phyloP scores from a whole-genome alignment of 495 filamentous ascomycete genomes.

The Aspergillus hancockii region DNA sequence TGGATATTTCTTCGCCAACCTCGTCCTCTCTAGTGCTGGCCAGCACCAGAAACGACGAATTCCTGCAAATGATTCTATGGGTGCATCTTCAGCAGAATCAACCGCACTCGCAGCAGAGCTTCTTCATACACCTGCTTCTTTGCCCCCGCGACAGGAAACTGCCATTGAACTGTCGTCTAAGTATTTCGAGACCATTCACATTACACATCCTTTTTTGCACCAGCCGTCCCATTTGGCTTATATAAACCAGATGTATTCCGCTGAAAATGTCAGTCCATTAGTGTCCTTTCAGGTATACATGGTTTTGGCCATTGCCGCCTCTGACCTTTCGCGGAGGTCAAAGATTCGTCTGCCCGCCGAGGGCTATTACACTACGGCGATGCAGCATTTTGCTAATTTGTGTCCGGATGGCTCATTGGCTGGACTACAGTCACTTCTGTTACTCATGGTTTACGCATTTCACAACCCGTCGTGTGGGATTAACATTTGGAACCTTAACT shows the following conservation, averaged over 20 bases:
- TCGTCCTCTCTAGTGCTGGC: constrained; percentile 40
- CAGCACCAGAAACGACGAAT: constrained; percentile 21
- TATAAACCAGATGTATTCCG: constrained; percentile 33
- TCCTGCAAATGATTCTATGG: background rate
- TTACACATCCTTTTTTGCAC: constrained; percentile 47
- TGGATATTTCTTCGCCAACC: constrained; percentile 45
- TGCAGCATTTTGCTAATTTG: constrained; percentile 37
- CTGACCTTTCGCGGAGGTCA: constrained; percentile 41
- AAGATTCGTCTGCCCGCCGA: constrained; percentile 44
- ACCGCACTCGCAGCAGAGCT: constrained; percentile 30
- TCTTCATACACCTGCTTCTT: constrained; percentile 34
- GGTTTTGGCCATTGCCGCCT: constrained; percentile 46
- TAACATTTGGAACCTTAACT: constrained; percentile 51
- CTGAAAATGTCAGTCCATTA: constrained; percentile 19
- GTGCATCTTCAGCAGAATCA: constrained; percentile 8
- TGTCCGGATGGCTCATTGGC: constrained; percentile 40
- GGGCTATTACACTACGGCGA: constrained; percentile 46
- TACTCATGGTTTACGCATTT: constrained; percentile 49
- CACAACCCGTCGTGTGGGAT: constrained; percentile 46
- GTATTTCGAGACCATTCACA: constrained; percentile 44
- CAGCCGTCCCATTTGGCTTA: constrained; percentile 37
- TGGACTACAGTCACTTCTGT: constrained; percentile 42
- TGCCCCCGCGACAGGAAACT: constrained; percentile 38
- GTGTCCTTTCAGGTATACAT: constrained; percentile 45
- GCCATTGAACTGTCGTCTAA: constrained; percentile 38